Evolutionary conservation across 805 yeast species (phyloP), one percentile per base, ranked within the genome.

Genomic region (Pichia exigua): DNA sequence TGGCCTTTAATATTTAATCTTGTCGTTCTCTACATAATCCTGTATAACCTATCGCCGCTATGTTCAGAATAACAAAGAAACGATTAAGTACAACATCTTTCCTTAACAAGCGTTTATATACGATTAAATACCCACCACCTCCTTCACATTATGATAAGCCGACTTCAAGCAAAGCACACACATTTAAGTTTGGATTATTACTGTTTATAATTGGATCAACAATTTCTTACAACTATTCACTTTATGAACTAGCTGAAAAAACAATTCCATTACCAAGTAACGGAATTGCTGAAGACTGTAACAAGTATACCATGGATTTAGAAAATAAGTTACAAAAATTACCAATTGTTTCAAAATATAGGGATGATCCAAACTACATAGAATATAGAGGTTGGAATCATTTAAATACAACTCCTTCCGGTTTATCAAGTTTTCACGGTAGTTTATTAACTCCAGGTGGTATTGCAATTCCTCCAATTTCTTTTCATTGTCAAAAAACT

Each of bases 371-470:
- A 0, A 57, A 61, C 12, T 73, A 63, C 53, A 58, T 71, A 61
- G 54, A 70, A 63, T 50, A 50, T 9, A 56, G 77, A 56, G 67
- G 78, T 51, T 67, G 75, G 78, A 57, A 73, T 60, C 59, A 73
- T 63, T 53, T 79, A 71, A 77, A 76, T 58, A 73, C 43, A 41
- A 51, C 39, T 10, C 42, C 58, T 20, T 21, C 51, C 2, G 59
- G 59, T n/a, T 27, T 55, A n/a, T 47, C 54, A 11, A 21, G 28
- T 6, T 53, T 65, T 22, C 62, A 81, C 57, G 68, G 76, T n/a
- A 74, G 86, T 0, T 68, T 90, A 45, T 69, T 79, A 2, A 77
- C 75, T 2, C 90, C 95, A 0, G 97, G 96, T 9, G 94, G 90
- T 0, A 76, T 92, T 52, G 78, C 87, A 1, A 76, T 88, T 41